Base-by-base conservation (phyloP, 306 rosid species). In the Cyamopsis tetragonoloba region DNA sequence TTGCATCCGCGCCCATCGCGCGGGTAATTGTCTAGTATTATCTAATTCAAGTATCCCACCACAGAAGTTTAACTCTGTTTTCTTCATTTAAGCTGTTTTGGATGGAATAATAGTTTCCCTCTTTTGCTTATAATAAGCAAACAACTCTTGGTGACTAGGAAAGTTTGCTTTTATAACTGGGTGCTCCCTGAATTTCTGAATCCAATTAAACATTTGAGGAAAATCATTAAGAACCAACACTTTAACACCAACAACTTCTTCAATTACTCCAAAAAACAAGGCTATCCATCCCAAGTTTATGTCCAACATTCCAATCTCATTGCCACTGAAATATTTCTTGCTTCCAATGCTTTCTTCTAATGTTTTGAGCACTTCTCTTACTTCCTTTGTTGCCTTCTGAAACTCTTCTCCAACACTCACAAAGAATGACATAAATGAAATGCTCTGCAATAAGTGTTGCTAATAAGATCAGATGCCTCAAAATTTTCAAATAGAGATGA, bases 371-470 rank as follows among this genome's bases (percentile, higher is more conserved):
- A 31, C 43, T 17, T 56, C 43, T 56, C 43, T 17, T 7, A 56
- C 63, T 31, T 56, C 63, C 7, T 17, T 30, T 31, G 14, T 15
- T 15, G 43, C 63, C 27, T 56, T 56, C 63, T 56, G 27, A 56
- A 56, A 31, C 27, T 56, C 63, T 31, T 56, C 63, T 56, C 63
- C 63, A 56, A 56, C 63, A 15, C 26, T 18, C 27, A 56, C 63
- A 56, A 56, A 56, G 63, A 56, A 56, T 9, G 43, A 56, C 63
- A 31, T 31, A 31, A 54, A 56, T 1, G 63, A 17, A 56, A 17
- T 17, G 13, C 43, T 31, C 63, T 56, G 4, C 63, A 56, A 56
- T 56, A 14, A 43, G 7, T 5, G 1, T 32, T 6, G 7, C 1
- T 4, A 32, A 32, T 6, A 32, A 32, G 37, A 32, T 32, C 7